phyloP scores from a whole-genome alignment of 2,329 filamentous ascomycete genomes.

The Cercospora sp. region DNA sequence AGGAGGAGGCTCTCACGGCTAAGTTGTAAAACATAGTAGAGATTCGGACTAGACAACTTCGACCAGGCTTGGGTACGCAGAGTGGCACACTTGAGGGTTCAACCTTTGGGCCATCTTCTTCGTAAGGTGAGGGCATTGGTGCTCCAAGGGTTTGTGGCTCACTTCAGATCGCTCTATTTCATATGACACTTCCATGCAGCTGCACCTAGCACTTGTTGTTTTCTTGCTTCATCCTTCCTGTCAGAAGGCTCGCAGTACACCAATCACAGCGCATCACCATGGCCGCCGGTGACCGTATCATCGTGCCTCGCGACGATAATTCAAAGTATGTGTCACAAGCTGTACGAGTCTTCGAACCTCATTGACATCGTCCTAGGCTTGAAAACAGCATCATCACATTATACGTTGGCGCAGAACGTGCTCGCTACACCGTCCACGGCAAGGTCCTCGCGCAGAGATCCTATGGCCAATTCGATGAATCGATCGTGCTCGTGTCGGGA shows the following conservation, averaged over 20 bases:
- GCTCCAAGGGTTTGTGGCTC: no score
- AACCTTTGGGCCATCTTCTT: no score
- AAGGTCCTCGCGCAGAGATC: neutral
- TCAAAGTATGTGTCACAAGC: neutral
- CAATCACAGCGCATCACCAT: neutral
- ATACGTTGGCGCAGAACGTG: neutral
- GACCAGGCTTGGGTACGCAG: no score
- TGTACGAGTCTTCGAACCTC: no score
- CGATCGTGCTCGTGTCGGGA: neutral
- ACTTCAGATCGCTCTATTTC: no score
- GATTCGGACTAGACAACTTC: no score
- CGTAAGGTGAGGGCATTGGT: no score
- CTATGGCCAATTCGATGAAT: neutral
- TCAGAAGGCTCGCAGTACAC: neutral
- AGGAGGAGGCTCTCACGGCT: no score
- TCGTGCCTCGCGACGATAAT: neutral
- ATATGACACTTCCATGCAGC: neutral
- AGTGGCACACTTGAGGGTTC: no score
- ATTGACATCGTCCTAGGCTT: neutral
- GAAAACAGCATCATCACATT: neutral
- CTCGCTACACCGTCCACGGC: neutral
- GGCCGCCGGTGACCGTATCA: neutral
- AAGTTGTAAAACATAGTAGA: no score
- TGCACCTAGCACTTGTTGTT: neutral
- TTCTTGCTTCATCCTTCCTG: no score